Conservation (phyloP, 495 filamentous ascomycete species). For the Podospora pseudoanserina region DNA sequence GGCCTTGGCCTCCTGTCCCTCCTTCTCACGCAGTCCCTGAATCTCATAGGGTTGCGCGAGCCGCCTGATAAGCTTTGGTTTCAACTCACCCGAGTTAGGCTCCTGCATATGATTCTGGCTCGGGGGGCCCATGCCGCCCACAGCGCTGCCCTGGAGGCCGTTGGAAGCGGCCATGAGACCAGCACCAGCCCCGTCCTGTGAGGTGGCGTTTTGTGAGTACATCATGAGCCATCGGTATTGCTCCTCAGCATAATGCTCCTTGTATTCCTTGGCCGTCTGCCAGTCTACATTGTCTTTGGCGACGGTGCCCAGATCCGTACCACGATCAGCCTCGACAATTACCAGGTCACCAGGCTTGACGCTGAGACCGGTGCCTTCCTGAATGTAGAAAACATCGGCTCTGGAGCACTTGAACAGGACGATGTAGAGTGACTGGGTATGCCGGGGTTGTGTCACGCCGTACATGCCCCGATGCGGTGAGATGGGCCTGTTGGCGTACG, state of each 20-base stretch:
- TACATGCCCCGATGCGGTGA: constrained; percentile 60
- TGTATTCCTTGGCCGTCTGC: constrained; percentile 78
- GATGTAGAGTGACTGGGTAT: constrained; percentile 81
- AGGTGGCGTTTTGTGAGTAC: constrained; percentile 76
- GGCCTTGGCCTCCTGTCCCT: constrained; percentile 95
- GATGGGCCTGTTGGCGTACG: constrained; percentile 52
- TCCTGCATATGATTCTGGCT: constrained; percentile 71
- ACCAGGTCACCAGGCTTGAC: constrained; percentile 90
- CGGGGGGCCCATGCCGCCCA: constrained; percentile 70
- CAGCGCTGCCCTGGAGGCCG: constrained; percentile 60
- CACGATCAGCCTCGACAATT: constrained; percentile 95
- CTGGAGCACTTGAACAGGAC: constrained; percentile 94
- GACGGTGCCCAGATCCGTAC: constrained; percentile 93
- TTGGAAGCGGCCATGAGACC: constrained; percentile 56
- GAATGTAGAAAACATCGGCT: constrained; percentile 93
- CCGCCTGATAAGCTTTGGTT: constrained; percentile 93
- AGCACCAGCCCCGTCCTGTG: constrained; percentile 52
- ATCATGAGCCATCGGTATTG: constrained; percentile 97
- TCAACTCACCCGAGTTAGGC: constrained; percentile 69
- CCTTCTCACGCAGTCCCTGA: constrained; percentile 81
- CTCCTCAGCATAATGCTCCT: constrained; percentile 84
- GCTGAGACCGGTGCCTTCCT: constrained; percentile 87
- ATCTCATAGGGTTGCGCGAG: constrained; percentile 90
- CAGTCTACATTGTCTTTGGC: constrained; percentile 77
- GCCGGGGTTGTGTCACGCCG: constrained; percentile 61